Evolutionary conservation across 1,284 basidiomycete genomes (phyloP).

Genomic region (Tilletiopsis washingtonensis): DNA sequence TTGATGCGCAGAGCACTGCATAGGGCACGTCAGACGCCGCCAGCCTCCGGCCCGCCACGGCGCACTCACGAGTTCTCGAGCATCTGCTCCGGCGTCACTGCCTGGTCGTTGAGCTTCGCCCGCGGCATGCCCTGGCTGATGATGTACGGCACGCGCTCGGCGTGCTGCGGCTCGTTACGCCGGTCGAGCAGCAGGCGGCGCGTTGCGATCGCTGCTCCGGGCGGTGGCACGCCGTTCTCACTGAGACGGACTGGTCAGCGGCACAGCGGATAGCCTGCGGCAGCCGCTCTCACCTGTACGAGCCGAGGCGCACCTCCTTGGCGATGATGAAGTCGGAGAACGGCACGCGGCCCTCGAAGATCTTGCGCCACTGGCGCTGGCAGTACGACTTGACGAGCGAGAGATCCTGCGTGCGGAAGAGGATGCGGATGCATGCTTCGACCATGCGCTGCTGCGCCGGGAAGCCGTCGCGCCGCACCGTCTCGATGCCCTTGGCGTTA

Average conservation of each 20-base stretch:
- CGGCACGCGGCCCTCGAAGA: slow-evolving; percentile 70
- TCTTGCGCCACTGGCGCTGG: slow-evolving; percentile 72
- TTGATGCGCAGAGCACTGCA: slow-evolving; percentile 59
- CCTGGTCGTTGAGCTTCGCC: slow-evolving; percentile 69
- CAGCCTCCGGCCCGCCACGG: slow-evolving; percentile 46
- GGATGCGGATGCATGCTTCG: slow-evolving; percentile 49
- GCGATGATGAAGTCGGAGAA: slow-evolving; percentile 88
- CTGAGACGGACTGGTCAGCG: too few relatives aligned
- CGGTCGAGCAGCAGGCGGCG: slow-evolving; percentile 67
- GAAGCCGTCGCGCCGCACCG: slow-evolving; percentile 69
- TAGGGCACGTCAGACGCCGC: too few relatives aligned
- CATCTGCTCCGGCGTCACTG: slow-evolving; percentile 69
- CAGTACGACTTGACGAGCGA: slow-evolving; percentile 84
- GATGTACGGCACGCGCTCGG: slow-evolving; percentile 86
- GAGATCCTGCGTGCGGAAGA: slow-evolving; percentile 81
- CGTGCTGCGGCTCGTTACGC: slow-evolving; percentile 77
- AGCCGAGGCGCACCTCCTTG: slow-evolving; percentile 81
- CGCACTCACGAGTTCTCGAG: slow-evolving; percentile 59
- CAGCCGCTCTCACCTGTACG: slow-evolving; percentile 28
- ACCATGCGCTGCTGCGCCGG: slow-evolving; percentile 43
- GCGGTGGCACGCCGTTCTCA: slow-evolving; percentile 74
- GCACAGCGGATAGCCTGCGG: too few relatives aligned
- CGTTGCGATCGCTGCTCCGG: slow-evolving; percentile 79
- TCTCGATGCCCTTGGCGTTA: slow-evolving; percentile 97
- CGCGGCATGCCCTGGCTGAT: slow-evolving; percentile 65